Evolutionary conservation across 805 yeast species (phyloP).

Genomic region (Candida tammaniensis): DNA sequence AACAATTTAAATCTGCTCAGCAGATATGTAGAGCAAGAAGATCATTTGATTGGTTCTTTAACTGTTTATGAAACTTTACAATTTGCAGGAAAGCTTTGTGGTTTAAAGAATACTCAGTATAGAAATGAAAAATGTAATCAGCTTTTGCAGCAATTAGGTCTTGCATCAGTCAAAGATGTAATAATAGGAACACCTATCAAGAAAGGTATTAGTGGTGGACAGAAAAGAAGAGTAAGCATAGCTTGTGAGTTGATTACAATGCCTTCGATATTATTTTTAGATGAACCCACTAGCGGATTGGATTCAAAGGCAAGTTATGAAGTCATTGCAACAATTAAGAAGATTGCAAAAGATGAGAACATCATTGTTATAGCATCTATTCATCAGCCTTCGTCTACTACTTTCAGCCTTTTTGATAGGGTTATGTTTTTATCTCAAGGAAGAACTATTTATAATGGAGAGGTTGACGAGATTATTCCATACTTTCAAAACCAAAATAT

Average conservation of each 20-base stretch:
- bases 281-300: conserved; percentile 61
- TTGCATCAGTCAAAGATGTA: conserved; percentile 14
- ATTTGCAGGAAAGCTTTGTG: conserved; percentile 5
- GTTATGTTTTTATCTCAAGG: conserved; percentile 22
- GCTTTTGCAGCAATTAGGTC: conserved; percentile 12
- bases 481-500: conserved; percentile 20
- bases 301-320: conserved; percentile 58
- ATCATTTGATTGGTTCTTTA: conserved; percentile 19
- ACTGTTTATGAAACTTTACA: conserved; percentile 17
- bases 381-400: conserved; percentile 48
- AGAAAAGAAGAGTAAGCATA: conserved; percentile 20
- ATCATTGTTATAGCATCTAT: conserved; percentile 50
- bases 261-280: conserved; percentile 45
- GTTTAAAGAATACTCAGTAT: conserved; percentile 1
- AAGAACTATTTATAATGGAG: conserved; percentile 19
- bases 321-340: conserved; percentile 44
- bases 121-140: conserved; percentile 5
- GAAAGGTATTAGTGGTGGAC: conserved; percentile 23
- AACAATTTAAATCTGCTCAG: conserved; percentile 16
- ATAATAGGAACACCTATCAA: conserved; percentile 19
- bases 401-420: conserved; percentile 33
- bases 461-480: conserved; percentile 9
- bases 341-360: conserved; percentile 31
- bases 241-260: conserved; percentile 18
- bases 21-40: conserved; percentile 22